Conservation (phyloP, 2,329 filamentous ascomycete genomes). For the Calonectria hawksworthii region DNA sequence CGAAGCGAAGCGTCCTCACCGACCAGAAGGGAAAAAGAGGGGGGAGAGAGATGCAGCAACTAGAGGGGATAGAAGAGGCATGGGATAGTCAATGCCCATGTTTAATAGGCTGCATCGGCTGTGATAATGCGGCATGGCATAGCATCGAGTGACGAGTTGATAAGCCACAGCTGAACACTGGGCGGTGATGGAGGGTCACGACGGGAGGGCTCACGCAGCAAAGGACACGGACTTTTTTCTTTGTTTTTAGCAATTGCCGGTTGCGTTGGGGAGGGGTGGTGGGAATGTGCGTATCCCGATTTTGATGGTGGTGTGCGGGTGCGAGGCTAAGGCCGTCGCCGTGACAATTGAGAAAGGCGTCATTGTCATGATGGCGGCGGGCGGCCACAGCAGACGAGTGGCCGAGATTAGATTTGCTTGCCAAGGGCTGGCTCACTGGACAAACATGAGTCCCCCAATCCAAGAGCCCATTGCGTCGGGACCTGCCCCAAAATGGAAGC, state of each 20-base stretch:
- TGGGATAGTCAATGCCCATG: constrained; percentile 1
- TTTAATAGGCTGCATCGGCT: background rate
- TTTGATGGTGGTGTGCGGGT: constrained; percentile 1
- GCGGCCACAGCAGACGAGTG: constrained; percentile 4
- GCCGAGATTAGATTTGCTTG: constrained; percentile 4
- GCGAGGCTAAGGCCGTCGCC: constrained; percentile 9
- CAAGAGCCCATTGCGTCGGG: constrained; percentile 13
- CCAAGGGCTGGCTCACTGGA: background rate
- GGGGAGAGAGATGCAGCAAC: constrained; percentile 8
- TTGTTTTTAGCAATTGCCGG: background rate
- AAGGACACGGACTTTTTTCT: background rate
- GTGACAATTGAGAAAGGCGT: constrained; percentile 6
- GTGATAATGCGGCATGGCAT: constrained; percentile 6
- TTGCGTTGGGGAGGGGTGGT: background rate
- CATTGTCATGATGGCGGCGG: constrained; percentile 16
- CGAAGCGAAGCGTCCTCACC: background rate
- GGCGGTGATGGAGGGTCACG: background rate
- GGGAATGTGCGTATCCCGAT: background rate
- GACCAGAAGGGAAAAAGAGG: constrained; percentile 18
- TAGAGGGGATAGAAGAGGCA: constrained; percentile 2
- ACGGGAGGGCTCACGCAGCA: background rate
- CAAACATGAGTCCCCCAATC: constrained; percentile 13
- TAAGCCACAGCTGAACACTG: constrained; percentile 8
- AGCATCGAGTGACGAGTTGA: background rate
- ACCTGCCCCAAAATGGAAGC: constrained; percentile 22